These are phyloP conservation scores for Ustulina deusta DNA, from an alignment of 2,329 filamentous ascomycete species.

Conservation along the genomic window DNA sequence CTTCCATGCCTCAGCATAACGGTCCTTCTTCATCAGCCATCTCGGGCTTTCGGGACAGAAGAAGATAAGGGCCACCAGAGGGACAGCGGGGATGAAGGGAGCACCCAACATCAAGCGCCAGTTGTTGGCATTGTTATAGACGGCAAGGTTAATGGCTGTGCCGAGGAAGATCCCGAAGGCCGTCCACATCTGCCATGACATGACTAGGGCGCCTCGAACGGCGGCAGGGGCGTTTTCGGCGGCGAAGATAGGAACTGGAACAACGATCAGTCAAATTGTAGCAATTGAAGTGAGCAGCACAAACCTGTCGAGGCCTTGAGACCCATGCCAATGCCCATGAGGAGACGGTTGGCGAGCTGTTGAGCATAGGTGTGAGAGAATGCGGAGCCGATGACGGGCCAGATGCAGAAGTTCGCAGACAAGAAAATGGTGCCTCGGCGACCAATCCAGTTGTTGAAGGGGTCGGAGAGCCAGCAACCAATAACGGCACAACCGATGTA, in stretches of 20 bases:
- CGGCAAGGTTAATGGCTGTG: conserved; percentile 69
- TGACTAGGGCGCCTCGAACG: conserved; percentile 81
- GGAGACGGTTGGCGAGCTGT: conserved; percentile 76
- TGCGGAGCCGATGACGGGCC: conserved; percentile 76
- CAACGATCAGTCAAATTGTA: conserved; percentile 10
- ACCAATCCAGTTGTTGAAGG: conserved; percentile 71
- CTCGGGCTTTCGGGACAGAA: conserved; percentile 75
- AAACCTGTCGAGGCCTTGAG: conserved; percentile 73
- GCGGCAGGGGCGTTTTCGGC: conserved; percentile 78
- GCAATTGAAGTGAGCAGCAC: conserved; percentile 34
- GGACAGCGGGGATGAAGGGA: conserved; percentile 70
- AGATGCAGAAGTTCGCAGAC: conserved; percentile 77
- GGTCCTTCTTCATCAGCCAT: conserved; percentile 75
- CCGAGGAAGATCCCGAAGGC: conserved; percentile 71
- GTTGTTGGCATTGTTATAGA: conserved; percentile 53
- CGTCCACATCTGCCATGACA: conserved; percentile 84
- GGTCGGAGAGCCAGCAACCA: conserved; percentile 71
- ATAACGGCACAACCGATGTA: conserved; percentile 60
- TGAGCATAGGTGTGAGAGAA: conserved; percentile 79
- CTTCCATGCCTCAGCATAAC: conserved; percentile 70
- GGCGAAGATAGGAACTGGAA: conserved; percentile 76
- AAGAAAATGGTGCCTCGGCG: conserved; percentile 75
- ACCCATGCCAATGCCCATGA: conserved; percentile 82
- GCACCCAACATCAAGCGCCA: conserved; percentile 63
- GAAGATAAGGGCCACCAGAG: conserved; percentile 70